A percentile compares a stretch with the other conserved stretches of the same genome.
phyloP scores from a whole-genome alignment of 352 stramenopile species.

The Phytophthora tentaculata region DNA sequence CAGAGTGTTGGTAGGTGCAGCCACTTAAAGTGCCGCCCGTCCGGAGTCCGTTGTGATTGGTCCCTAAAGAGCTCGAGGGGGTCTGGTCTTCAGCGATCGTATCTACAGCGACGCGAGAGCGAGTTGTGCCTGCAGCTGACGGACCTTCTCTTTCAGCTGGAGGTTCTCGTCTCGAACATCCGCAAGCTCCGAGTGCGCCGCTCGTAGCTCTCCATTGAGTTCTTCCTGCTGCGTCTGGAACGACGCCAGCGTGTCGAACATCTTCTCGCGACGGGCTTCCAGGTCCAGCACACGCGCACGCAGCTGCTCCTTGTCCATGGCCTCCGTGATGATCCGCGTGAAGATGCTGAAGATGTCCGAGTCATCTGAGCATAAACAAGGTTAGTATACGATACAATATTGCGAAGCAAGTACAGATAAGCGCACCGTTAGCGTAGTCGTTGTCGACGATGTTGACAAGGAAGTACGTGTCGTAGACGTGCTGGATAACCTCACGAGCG shows the following conservation, averaged over 20 bases:
- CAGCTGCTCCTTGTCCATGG: slow-evolving; percentile 82
- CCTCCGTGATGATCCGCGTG: slow-evolving; percentile 80
- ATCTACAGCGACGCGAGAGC: slow-evolving; percentile 61
- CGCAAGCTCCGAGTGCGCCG: slow-evolving; percentile 55
- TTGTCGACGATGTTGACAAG: slow-evolving; percentile 99
- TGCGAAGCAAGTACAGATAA: neutral
- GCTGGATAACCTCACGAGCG: slow-evolving; percentile 63
- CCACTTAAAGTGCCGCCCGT: slow-evolving; percentile 28
- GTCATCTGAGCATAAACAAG: slow-evolving; percentile 51
- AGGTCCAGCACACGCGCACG: slow-evolving; percentile 73
- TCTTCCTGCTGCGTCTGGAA: slow-evolving; percentile 73
- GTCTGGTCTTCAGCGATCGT: slow-evolving; percentile 15
- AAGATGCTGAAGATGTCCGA: slow-evolving; percentile 88
- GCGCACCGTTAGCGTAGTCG: slow-evolving; percentile 90
- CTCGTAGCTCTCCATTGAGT: slow-evolving; percentile 54
- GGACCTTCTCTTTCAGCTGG: slow-evolving; percentile 64
- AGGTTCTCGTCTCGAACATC: slow-evolving; percentile 62
- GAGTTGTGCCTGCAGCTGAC: slow-evolving; percentile 64
- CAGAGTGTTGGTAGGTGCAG: slow-evolving; percentile 18
- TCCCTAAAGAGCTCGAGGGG: slow-evolving; percentile 11
- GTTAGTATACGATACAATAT: slow-evolving; percentile 15
- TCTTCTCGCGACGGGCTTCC: slow-evolving; percentile 74
- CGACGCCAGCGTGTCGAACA: slow-evolving; percentile 77
- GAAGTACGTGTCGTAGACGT: slow-evolving; percentile 96
- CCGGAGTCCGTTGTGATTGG: slow-evolving; percentile 29